A percentile compares a stretch with the other conserved stretches of the same genome.
Conservation (phyloP, 805 yeast genomes). For the Sungouiozyma intestinalis region DNA sequence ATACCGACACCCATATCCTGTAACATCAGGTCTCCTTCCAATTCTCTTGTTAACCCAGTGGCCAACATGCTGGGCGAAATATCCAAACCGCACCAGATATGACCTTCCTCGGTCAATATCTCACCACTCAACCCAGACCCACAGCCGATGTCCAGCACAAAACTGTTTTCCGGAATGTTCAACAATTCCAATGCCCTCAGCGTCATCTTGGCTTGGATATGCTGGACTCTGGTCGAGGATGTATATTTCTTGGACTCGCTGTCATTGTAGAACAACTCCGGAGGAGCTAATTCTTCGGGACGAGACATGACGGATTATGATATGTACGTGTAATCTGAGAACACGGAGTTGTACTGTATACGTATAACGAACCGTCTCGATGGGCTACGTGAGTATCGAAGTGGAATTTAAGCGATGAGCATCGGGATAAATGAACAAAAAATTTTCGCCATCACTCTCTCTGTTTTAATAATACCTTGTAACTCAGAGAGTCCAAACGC, state of each 20-base stretch:
- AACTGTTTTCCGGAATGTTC: conserved; percentile 57
- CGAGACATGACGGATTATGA: too few relatives aligned
- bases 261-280: conserved; percentile 90
- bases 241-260: conserved; percentile 85
- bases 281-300: conserved; percentile 95
- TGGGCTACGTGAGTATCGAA: too few relatives aligned
- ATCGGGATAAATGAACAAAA: too few relatives aligned
- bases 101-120: conserved; percentile 86
- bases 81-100: conserved; percentile 93
- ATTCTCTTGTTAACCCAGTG: conserved; percentile 82
- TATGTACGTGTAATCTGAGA: too few relatives aligned
- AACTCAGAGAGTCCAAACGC: too few relatives aligned
- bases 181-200: conserved; percentile 81
- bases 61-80: conserved; percentile 94
- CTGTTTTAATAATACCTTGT: too few relatives aligned
- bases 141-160: conserved; percentile 86
- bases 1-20: conserved; percentile 91
- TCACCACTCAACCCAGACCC: conserved; percentile 97
- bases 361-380: too few relatives aligned
- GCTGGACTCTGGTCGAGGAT: conserved; percentile 90
- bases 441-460: too few relatives aligned
- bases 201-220: conserved; percentile 97
- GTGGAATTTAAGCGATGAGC: too few relatives aligned
- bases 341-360: too few relatives aligned
- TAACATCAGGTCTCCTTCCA: conserved; percentile 85